Evolutionary conservation across 1,139 yeast species (phyloP), one percentile per base, ranked within the genome.

Genomic region (Zygosaccharomyces sapae): DNA sequence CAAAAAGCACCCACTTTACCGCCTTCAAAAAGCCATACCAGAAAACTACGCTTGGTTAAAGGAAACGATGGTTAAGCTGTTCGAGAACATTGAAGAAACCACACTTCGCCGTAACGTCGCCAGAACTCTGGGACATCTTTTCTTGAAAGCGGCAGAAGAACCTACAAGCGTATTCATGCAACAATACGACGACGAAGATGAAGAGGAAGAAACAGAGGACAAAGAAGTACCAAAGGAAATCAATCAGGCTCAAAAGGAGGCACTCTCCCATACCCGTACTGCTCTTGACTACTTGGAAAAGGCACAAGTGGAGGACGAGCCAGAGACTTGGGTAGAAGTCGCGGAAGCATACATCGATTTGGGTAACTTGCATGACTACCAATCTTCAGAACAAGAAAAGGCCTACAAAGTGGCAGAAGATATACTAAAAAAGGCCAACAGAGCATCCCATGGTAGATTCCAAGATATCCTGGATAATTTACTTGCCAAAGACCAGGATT

Each of bases 281-380:
- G 95, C 95, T 0, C 68, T 86, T 33, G 69, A 72, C 35, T 76
- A 77, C 57, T 70, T 87, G 48, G 68, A 72, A 49, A 68, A 71
- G 49, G 83, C 89, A 0, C 79, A 82, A 63, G 79, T 81, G 45
- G 80, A 79, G 25, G 87, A 83, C 44, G 87, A 83, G 33, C 95
- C 95, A 0, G 84, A 83, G 50, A 73, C 84, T 6, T 84, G 92
- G 85, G 96, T 82, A 5, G 77, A 78, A 55, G 71, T 85, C 38
- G 96, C 96, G 2, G 97, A 92, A 65, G 90, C 95, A 1, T 74
- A 80, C 62, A 86, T 90, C 31, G 77, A 84, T 10, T 70, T 86
- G 56, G 97, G 90, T 7, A 89, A 89, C 60, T 63, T 88, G 49
- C 73, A 76, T 54, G 85, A 81, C 8, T 69, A 78, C 37, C 89